Evolutionary conservation across 164 flowering plant species (phyloP).

Genomic region (Aristolochia californica): DNA sequence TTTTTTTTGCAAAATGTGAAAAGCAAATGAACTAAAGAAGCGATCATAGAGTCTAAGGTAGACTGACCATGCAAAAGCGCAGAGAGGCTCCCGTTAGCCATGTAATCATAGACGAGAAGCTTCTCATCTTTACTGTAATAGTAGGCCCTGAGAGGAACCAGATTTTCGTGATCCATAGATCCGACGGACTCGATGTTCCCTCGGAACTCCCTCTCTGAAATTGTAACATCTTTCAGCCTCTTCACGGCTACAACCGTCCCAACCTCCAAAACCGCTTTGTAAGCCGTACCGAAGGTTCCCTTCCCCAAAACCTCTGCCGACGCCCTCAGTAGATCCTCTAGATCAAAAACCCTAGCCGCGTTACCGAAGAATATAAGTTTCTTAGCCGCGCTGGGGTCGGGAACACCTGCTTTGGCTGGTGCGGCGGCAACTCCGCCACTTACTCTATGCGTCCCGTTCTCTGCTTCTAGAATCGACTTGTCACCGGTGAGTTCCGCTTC

Average conservation of each 20-base stretch:
- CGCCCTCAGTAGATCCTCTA: conserved; percentile 68
- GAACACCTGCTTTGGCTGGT: conserved; percentile 7
- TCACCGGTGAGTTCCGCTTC: conserved; percentile 19
- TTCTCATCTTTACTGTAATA: conserved; percentile 66
- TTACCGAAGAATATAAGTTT: conserved; percentile 44
- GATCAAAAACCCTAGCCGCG: conserved; percentile 29
- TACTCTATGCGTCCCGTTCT: conserved; percentile 10
- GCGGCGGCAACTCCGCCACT: conserved; percentile 9
- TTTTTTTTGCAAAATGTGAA: not conserved
- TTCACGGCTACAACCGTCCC: conserved; percentile 73
- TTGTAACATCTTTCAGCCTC: conserved; percentile 69
- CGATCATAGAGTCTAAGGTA: not conserved
- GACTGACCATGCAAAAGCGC: conserved; percentile 88
- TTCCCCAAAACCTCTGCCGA: conserved; percentile 85
- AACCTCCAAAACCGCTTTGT: conserved; percentile 62
- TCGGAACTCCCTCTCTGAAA: conserved; percentile 59
- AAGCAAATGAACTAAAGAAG: not conserved
- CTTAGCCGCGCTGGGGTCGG: conserved; percentile 20
- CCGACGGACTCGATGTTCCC: conserved; percentile 73
- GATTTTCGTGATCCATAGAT: conserved; percentile 48
- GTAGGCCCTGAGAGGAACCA: conserved; percentile 80
- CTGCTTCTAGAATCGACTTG: conserved; percentile 11
- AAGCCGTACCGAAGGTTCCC: conserved; percentile 72
- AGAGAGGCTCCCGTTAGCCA: conserved; percentile 94
- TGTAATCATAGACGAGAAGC: conserved; percentile 85